phyloP scores from a whole-genome alignment of 108 stramenopile species.

The Asterionellopsis glacialis region DNA sequence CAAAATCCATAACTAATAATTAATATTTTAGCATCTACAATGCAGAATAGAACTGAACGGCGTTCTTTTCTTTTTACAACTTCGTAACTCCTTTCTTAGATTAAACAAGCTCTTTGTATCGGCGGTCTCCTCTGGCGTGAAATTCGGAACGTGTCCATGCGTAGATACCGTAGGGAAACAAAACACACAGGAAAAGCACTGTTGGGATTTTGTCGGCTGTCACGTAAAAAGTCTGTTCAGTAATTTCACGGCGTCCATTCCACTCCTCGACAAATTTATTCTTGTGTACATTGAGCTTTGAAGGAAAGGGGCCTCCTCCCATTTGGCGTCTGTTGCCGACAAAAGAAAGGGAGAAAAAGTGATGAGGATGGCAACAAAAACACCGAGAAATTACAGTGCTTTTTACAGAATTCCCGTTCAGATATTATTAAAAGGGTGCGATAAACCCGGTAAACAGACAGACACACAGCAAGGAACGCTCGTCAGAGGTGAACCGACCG shows the following conservation, averaged over 20 bases:
- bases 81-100: not conserved
- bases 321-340: conserved; percentile 48
- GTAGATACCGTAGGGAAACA: conserved; percentile 62
- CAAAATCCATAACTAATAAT: no score
- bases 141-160: conserved; percentile 53
- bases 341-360: not conserved
- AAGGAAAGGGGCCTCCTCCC: conserved; percentile 72
- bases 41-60: no score
- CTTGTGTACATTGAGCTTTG: conserved; percentile 69
- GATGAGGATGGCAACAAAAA: not conserved
- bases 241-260: conserved; percentile 84
- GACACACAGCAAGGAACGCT: no score
- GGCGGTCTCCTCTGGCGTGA: conserved; percentile 57
- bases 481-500: no score
- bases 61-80: no score
- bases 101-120: conserved; percentile 63
- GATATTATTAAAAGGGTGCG: no score
- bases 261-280: conserved; percentile 86
- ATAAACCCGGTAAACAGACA: no score
- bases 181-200: conserved; percentile 23
- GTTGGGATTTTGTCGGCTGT: conserved; percentile 22
- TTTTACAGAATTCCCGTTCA: no score
- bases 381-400: no score
- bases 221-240: conserved; percentile 55
- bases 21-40: no score